Conservation (phyloP, 2,329 filamentous ascomycete genomes). For the Tolypocladium cylindrosporum region DNA sequence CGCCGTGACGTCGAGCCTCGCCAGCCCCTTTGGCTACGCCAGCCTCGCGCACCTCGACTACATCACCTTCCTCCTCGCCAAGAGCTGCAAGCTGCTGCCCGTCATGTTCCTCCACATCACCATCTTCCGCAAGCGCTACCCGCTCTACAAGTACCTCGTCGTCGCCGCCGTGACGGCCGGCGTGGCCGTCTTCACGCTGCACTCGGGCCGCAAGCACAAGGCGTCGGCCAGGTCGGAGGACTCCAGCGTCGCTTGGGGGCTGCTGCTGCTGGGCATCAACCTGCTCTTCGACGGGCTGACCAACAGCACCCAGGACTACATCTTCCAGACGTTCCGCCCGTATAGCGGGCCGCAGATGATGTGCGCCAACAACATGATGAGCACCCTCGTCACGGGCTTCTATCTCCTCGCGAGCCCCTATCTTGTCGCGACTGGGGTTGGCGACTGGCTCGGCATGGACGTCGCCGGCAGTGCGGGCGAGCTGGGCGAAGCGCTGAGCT, state of each 20-base stretch:
- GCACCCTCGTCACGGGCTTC: slow-evolving; percentile 61
- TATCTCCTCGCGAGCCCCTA: slow-evolving; percentile 76
- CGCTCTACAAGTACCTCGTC: slow-evolving; percentile 92
- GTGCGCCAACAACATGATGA: slow-evolving; percentile 91
- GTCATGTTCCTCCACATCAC: slow-evolving; percentile 97
- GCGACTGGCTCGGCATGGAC: slow-evolving; percentile 58
- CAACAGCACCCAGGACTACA: slow-evolving; percentile 93
- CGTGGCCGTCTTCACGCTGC: slow-evolving; percentile 90
- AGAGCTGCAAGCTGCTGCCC: slow-evolving; percentile 96
- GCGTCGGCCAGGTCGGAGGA: slow-evolving; percentile 32
- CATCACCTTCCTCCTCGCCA: slow-evolving; percentile 93
- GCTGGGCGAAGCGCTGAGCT: slow-evolving; percentile 66
- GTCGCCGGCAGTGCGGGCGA: slow-evolving; percentile 61
- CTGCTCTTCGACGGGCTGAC: slow-evolving; percentile 92
- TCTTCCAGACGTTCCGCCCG: slow-evolving; percentile 69
- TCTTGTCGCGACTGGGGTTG: slow-evolving; percentile 56
- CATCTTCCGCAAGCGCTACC: slow-evolving; percentile 79
- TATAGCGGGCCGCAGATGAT: slow-evolving; percentile 98
- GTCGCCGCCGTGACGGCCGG: slow-evolving; percentile 84
- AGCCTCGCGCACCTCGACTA: slow-evolving; percentile 92
- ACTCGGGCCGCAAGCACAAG: slow-evolving; percentile 53
- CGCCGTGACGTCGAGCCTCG: slow-evolving; percentile 76
- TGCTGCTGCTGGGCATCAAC: slow-evolving; percentile 79
- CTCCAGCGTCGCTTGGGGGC: slow-evolving; percentile 63
- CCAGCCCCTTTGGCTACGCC: slow-evolving; percentile 93